Base-by-base conservation (phyloP, 129 eudicot species). In the Mikania micrantha region DNA sequence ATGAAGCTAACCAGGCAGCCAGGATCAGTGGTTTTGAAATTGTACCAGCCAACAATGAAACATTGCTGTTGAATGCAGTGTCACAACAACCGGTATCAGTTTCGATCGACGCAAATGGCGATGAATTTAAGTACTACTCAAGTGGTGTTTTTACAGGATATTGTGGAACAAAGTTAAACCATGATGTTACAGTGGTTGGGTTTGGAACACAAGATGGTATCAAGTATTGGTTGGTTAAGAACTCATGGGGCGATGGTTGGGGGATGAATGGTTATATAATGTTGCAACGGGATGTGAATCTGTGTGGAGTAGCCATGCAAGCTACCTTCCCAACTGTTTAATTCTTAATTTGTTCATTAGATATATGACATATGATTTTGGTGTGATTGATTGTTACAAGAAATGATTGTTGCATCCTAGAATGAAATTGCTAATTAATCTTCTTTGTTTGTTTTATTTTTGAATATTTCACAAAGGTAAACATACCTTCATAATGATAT, bases 171-270 rank as follows among this genome's bases (percentile, higher is more conserved):
- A 81, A 85, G 31, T 74, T 91, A 21, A 71, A 83, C 69, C 95
- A 91, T 24, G 97, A 87, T 12, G 97, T 87, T 29, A 85, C 95
- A 7, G 44, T 76, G 1, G 95, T 85, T 15, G 97, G 95, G 39
- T 91, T 87, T 61, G 95, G 95, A 49, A 66, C 85, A 25, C 77
- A 85, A 2, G 90, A 83, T 27, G 93, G 97, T 7, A 72, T 86
- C 24, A 85, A 85, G 35, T 91, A 87, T 29, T 91, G 97, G 97
- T 74, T 73, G 20, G 93, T 91, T 62, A 87, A 76, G 59, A 91
- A 91, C 70, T 91, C 97, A 1, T 85, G 95, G 95, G 90, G 92
- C 13, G 28, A 74, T 15, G 82, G 67, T 64, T 85, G 95, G 97
- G 95, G 97, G 48, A 88, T 85, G 56, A 77, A 72, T 54, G 90